These are phyloP conservation scores for Pseudozyma thailandica DNA, from an alignment of 1,284 basidiomycete genomes.

Conservation along the genomic window DNA sequence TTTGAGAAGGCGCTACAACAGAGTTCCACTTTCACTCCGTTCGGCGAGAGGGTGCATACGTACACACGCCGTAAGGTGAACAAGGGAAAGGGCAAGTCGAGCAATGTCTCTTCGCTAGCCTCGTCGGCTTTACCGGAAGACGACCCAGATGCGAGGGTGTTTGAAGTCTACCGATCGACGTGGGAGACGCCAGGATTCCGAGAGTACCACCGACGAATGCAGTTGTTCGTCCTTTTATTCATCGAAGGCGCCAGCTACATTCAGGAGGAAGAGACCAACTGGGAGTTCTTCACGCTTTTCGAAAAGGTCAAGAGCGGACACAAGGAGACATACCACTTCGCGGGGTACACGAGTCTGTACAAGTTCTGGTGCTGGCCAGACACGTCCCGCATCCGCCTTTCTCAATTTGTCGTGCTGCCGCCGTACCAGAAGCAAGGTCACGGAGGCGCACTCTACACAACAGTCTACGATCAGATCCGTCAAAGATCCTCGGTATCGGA, in stretches of 20 bases:
- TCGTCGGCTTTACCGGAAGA: conserved; percentile 59
- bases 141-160: conserved; percentile 49
- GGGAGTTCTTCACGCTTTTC: conserved; percentile 69
- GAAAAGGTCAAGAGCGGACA: conserved; percentile 30
- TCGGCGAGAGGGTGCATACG: conserved; percentile 79
- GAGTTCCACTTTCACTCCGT: conserved; percentile 77
- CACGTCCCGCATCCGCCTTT: conserved; percentile 40
- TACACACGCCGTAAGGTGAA: conserved; percentile 73
- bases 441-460: conserved; percentile 77
- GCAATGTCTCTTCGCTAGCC: conserved; percentile 61
- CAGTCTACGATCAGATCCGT: conserved; percentile 83
- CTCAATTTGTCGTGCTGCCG: conserved; percentile 92
- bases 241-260: conserved; percentile 88
- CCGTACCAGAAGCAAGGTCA: conserved; percentile 91
- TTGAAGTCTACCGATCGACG: conserved; percentile 71
- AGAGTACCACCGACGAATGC: conserved; percentile 93
- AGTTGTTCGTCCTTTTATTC: conserved; percentile 90
- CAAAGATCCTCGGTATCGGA: conserved; percentile 79
- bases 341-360: conserved; percentile 58
- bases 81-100: conserved; percentile 71
- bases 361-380: conserved; percentile 61
- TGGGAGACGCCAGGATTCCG: conserved; percentile 89
- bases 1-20: conserved; percentile 73
- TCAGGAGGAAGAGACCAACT: conserved; percentile 71
- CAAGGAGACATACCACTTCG: conserved; percentile 82